These are phyloP conservation scores for Fusarium dimerum DNA, from an alignment of 2,329 filamentous ascomycete species.

Conservation along the genomic window DNA sequence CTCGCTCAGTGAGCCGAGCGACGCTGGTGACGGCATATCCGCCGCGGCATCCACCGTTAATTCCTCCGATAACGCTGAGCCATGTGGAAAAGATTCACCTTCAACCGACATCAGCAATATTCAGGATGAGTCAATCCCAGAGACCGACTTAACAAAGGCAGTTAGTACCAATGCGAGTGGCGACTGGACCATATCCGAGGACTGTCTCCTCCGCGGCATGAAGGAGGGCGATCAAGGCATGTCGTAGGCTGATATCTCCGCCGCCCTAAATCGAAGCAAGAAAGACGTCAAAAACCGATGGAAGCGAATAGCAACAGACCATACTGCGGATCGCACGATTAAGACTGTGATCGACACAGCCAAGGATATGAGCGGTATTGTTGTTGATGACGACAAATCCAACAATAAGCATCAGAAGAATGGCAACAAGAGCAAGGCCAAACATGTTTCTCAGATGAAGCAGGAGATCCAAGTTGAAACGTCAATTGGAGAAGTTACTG, in stretches of 20 bases:
- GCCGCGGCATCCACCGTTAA: background rate
- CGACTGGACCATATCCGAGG: slow-evolving; percentile 38
- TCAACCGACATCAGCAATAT: slow-evolving; percentile 6
- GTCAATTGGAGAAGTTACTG: background rate
- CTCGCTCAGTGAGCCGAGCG: slow-evolving; percentile 3
- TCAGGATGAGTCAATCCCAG: background rate
- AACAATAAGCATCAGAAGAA: slow-evolving; percentile 3
- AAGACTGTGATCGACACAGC: slow-evolving; percentile 3
- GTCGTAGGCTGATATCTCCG: slow-evolving; percentile 34
- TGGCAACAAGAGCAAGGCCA: slow-evolving; percentile 5
- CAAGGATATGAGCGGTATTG: background rate
- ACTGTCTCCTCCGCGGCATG: slow-evolving; percentile 36
- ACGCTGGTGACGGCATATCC: background rate
- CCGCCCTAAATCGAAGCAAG: slow-evolving; percentile 29
- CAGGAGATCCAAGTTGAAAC: background rate
- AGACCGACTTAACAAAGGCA: background rate
- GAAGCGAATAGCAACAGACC: slow-evolving; percentile 29
- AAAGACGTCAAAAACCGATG: slow-evolving; percentile 35
- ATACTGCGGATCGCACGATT: background rate
- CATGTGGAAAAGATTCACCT: background rate
- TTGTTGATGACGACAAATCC: background rate
- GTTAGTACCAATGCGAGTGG: slow-evolving; percentile 2
- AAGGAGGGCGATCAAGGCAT: slow-evolving; percentile 29
- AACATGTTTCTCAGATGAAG: slow-evolving; percentile 1
- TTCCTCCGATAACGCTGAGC: slow-evolving; percentile 8